phyloP scores from a whole-genome alignment of 306 rosid genomes.

The Sicyos baderoa region DNA sequence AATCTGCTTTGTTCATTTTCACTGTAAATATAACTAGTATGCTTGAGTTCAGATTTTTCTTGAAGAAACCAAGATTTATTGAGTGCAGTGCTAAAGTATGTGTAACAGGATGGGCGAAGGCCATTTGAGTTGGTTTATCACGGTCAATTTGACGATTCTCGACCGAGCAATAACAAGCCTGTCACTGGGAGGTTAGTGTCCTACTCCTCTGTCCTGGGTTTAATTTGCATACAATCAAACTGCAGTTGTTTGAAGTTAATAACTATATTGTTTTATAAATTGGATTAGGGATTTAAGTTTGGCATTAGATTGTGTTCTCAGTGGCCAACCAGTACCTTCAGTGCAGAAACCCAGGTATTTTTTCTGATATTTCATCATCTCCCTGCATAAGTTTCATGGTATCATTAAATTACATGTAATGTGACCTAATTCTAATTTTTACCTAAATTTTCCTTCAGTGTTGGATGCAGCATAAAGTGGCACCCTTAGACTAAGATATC shows the following conservation, averaged over 20 bases:
- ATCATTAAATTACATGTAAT: background rate
- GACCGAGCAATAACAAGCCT: slow-evolving; percentile 60
- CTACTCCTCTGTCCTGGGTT: slow-evolving; percentile 16
- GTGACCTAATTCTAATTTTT: slow-evolving; percentile 6
- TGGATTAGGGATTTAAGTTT: slow-evolving; percentile 59
- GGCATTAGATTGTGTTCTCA: slow-evolving; percentile 80
- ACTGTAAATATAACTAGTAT: background rate
- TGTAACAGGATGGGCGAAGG: slow-evolving; percentile 86
- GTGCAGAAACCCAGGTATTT: slow-evolving; percentile 65
- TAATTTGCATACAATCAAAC: slow-evolving; percentile 17
- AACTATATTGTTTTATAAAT: slow-evolving; percentile 19
- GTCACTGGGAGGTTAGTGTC: slow-evolving; percentile 79
- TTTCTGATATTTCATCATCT: slow-evolving; percentile 16
- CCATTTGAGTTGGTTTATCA: slow-evolving; percentile 90
- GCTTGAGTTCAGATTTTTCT: slow-evolving; percentile 9
- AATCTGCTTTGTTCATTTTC: background rate
- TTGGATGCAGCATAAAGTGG: slow-evolving; percentile 99
- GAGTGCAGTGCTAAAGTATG: slow-evolving; percentile 7
- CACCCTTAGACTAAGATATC: slow-evolving; percentile 48
- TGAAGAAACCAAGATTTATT: slow-evolving; percentile 1
- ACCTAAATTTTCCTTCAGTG: slow-evolving; percentile 36
- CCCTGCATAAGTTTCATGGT: slow-evolving; percentile 16
- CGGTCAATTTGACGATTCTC: slow-evolving; percentile 93
- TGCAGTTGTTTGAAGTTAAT: slow-evolving; percentile 19
- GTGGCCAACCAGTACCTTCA: slow-evolving; percentile 58